These are phyloP conservation scores for Aspergillus bombycis DNA, from an alignment of 2,329 filamentous ascomycete species.

Conservation along the genomic window DNA sequence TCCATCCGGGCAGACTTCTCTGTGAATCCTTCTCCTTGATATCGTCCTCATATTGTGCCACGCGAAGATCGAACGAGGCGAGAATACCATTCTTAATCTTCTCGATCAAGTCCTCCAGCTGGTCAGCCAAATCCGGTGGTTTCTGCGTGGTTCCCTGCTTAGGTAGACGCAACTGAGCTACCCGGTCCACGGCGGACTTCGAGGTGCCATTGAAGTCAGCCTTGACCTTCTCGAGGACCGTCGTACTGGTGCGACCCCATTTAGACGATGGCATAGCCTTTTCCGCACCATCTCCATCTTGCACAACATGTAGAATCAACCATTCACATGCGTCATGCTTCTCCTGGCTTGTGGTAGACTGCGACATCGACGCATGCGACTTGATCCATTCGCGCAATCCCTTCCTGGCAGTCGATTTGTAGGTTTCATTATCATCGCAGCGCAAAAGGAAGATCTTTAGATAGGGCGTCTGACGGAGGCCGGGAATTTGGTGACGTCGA, in stretches of 20 bases:
- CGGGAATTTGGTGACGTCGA: conserved; percentile 91
- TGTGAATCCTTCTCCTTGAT: conserved; percentile 93
- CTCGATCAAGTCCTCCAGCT: conserved; percentile 80
- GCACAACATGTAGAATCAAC: conserved; percentile 91
- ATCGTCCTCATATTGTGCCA: conserved; percentile 94
- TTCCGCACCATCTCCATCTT: conserved; percentile 71
- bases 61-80: conserved; percentile 84
- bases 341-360: conserved; percentile 68
- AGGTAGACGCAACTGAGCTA: conserved; percentile 80
- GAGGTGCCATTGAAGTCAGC: conserved; percentile 83
- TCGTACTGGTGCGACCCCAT: conserved; percentile 78
- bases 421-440: conserved; percentile 94
- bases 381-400: conserved; percentile 92
- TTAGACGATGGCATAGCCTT: conserved; percentile 67
- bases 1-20: conserved; percentile 88
- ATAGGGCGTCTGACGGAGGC: conserved; percentile 88
- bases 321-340: conserved; percentile 97
- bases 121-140: conserved; percentile 75
- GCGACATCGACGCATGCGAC: conserved; percentile 65
- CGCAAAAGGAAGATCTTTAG: conserved; percentile 86
- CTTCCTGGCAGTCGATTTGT: conserved; percentile 78
- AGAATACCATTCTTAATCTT: conserved; percentile 89
- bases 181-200: conserved; percentile 73
- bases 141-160: conserved; percentile 60
- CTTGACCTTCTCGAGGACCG: conserved; percentile 84